A percentile compares a stretch with the other conserved stretches of the same genome.
These are phyloP conservation scores for Cymbopogon citratus DNA, from an alignment of 176 grass and related monocot genomes.

Conservation along the genomic window DNA sequence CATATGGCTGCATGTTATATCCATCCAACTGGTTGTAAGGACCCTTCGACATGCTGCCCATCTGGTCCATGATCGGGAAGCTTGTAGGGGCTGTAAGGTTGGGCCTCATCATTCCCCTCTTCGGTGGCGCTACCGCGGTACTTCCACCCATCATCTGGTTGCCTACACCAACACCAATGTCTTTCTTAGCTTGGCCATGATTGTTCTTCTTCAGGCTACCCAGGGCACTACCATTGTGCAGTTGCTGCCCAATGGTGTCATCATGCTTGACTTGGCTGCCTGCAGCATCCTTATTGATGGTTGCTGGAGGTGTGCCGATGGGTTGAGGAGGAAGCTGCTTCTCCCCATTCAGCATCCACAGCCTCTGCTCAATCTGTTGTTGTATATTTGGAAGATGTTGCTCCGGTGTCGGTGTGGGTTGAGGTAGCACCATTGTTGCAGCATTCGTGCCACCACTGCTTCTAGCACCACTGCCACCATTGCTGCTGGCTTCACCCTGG, in stretches of 20 bases:
- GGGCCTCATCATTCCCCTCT: constrained; percentile 7
- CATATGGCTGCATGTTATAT: not conserved
- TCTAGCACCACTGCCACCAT: too few relatives aligned
- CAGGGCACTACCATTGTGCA: constrained; percentile 16
- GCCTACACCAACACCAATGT: too few relatives aligned
- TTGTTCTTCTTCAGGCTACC: too few relatives aligned
- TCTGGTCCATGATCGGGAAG: constrained; percentile 26
- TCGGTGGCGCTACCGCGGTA: not conserved
- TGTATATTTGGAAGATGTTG: constrained; percentile 23
- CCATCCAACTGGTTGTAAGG: constrained; percentile 29
- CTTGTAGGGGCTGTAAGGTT: constrained; percentile 36
- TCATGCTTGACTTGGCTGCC: constrained; percentile 27
- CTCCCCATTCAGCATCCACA: constrained; percentile 32
- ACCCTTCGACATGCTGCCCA: constrained; percentile 32
- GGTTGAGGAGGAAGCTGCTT: not conserved
- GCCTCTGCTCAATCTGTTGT: constrained; percentile 31
- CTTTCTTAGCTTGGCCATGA: too few relatives aligned
- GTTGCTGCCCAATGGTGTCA: constrained; percentile 16
- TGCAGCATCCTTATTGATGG: too few relatives aligned
- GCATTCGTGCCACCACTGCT: constrained; percentile 4
- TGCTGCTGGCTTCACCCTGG: too few relatives aligned
- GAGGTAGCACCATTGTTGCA: constrained; percentile 24
- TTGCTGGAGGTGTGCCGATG: too few relatives aligned
- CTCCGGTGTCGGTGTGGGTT: not conserved
- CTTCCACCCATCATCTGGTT: not conserved